Percentiles rank a stretch among this genome's conserved stretches.
Conservation (phyloP, 495 filamentous ascomycete species). For the Tuber magnatum region DNA sequence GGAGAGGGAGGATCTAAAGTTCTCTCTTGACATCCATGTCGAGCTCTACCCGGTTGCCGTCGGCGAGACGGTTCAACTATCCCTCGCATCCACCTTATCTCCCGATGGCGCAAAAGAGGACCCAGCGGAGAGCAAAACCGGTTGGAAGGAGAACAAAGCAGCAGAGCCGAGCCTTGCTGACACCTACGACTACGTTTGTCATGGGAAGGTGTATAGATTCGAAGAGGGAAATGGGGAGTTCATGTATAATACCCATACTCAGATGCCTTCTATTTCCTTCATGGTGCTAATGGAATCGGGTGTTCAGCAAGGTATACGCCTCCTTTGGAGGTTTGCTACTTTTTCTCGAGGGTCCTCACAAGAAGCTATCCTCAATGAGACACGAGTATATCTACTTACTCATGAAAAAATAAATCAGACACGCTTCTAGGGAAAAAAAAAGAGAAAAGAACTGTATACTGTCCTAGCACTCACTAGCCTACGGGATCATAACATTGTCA, state of each 20-base stretch:
- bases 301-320: slow-evolving; percentile 72
- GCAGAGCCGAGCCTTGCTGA: slow-evolving; percentile 77
- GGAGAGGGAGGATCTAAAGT: slow-evolving; percentile 63
- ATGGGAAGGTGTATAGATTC: slow-evolving; percentile 96
- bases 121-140: slow-evolving; percentile 49
- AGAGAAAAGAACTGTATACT: not conserved
- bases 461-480: not conserved
- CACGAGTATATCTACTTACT: slow-evolving; percentile 93
- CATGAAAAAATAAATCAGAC: slow-evolving; percentile 65
- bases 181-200: slow-evolving; percentile 92
- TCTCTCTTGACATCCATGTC: slow-evolving; percentile 87
- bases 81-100: slow-evolving; percentile 73
- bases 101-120: slow-evolving; percentile 74
- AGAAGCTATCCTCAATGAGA: slow-evolving; percentile 80
- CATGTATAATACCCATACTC: slow-evolving; percentile 58
- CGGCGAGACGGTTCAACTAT: slow-evolving; percentile 67
- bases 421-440: not conserved
- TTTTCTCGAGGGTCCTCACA: slow-evolving; percentile 85
- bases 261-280: not conserved
- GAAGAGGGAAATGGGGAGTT: slow-evolving; percentile 76
- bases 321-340: slow-evolving; percentile 89
- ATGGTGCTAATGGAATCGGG: not conserved
- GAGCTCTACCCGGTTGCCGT: slow-evolving; percentile 74
- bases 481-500: not conserved
- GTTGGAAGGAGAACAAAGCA: slow-evolving; percentile 63